These are phyloP conservation scores for Allantophomopsis lycopodina DNA, from an alignment of 2,329 filamentous ascomycete genomes.

Conservation along the genomic window DNA sequence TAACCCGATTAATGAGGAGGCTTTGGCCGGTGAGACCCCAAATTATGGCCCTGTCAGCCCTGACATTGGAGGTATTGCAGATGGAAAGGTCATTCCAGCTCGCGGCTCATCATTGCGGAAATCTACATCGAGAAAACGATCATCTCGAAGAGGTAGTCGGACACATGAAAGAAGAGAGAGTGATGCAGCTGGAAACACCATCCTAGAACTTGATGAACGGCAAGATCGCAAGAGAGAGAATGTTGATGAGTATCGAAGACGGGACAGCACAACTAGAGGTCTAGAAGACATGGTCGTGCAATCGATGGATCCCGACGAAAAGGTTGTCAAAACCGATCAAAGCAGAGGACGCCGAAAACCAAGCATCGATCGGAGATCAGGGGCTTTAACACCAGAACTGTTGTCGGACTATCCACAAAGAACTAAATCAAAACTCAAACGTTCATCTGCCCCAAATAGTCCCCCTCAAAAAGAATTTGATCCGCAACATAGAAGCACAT, in stretches of 20 bases:
- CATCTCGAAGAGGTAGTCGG: constrained; percentile 32
- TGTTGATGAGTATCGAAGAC: not conserved
- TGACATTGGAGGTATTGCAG: constrained; percentile 5
- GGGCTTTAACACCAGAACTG: constrained; percentile 29
- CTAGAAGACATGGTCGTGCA: not conserved
- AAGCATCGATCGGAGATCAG: constrained; percentile 26
- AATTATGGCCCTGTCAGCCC: constrained; percentile 1
- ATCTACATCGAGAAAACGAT: constrained; percentile 36
- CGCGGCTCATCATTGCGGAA: constrained; percentile 57
- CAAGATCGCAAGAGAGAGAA: not conserved
- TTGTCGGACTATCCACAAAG: constrained; percentile 25
- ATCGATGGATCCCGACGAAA: constrained; percentile 4
- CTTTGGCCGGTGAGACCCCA: constrained; percentile 10
- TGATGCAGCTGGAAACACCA: constrained; percentile 10
- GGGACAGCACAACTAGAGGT: not conserved
- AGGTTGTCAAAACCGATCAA: constrained; percentile 5
- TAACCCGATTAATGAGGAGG: constrained; percentile 34
- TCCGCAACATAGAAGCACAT: constrained; percentile 23
- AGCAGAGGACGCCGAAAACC: constrained; percentile 3
- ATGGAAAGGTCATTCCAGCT: constrained; percentile 39
- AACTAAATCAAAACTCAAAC: constrained; percentile 43
- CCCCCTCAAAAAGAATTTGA: constrained; percentile 12
- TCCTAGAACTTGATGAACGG: constrained; percentile 10
- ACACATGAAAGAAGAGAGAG: constrained; percentile 24
- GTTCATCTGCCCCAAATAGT: constrained; percentile 35